Conservation (phyloP, 2,329 filamentous ascomycete genomes). For the Monosporascus sp. region DNA sequence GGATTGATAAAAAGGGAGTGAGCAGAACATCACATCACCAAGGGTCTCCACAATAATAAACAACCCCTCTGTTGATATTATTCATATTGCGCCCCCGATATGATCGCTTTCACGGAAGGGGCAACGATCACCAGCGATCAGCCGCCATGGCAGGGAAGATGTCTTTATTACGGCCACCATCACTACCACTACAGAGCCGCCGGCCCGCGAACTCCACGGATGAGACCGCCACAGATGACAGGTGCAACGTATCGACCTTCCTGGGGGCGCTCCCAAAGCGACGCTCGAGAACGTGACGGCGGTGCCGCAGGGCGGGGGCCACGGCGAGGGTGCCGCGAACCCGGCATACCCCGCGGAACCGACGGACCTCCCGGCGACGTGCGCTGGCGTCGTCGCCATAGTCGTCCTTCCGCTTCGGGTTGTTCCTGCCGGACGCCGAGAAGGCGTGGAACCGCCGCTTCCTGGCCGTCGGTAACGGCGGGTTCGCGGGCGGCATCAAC, state of each 20-base stretch:
- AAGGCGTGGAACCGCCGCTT: constrained; percentile 30
- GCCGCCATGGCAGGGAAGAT: too few relatives aligned
- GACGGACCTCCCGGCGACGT: constrained; percentile 32
- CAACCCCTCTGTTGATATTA: too few relatives aligned
- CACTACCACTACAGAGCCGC: too few relatives aligned
- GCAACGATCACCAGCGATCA: too few relatives aligned
- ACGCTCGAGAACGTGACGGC: constrained; percentile 23
- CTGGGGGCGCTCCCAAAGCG: constrained; percentile 17
- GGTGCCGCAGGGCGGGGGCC: constrained; percentile 26
- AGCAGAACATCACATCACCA: too few relatives aligned
- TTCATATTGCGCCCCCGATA: too few relatives aligned
- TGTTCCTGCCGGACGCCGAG: constrained; percentile 30
- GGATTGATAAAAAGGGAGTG: too few relatives aligned
- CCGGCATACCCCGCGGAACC: constrained; percentile 30
- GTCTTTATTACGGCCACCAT: neutral
- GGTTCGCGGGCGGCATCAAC: constrained; percentile 32
- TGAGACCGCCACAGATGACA: constrained; percentile 4
- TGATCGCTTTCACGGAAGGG: too few relatives aligned
- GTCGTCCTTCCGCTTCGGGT: constrained; percentile 31
- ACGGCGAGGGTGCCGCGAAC: constrained; percentile 31
- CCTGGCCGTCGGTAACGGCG: constrained; percentile 34
- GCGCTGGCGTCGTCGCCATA: constrained; percentile 26
- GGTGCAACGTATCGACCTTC: constrained; percentile 15
- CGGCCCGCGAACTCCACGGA: neutral
- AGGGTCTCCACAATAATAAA: too few relatives aligned